Evolutionary conservation across 805 yeast genomes (phyloP).

Genomic region (Cyberlindnera maritima): DNA sequence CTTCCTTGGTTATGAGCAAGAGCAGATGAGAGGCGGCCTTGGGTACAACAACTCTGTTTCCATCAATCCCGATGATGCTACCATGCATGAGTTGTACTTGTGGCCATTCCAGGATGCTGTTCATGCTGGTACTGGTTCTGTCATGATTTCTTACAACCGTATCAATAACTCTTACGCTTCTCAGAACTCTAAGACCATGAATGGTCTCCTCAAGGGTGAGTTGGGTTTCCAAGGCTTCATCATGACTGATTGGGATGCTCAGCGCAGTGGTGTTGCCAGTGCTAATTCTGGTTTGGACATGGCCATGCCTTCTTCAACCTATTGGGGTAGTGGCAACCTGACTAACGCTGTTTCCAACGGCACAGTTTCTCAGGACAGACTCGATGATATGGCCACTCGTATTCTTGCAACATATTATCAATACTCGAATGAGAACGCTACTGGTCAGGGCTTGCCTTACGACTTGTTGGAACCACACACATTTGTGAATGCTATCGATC

Average conservation of each 20-base stretch:
- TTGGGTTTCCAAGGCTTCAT: constrained; percentile 12
- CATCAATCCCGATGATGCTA: constrained; percentile 2
- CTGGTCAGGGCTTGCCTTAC: constrained; percentile 10
- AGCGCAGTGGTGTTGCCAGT: constrained; percentile 5
- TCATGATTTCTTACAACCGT: constrained; percentile 11
- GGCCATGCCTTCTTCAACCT: constrained; percentile 7
- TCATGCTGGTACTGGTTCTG: constrained; percentile 9
- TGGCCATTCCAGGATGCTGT: constrained; percentile 13
- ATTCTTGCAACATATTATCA: constrained; percentile 8
- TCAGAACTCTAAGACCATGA: constrained; percentile 10
- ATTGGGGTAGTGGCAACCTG: constrained; percentile 7
- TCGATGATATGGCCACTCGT: constrained; percentile 9
- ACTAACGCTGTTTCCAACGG: constrained; percentile 4
- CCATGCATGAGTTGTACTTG: constrained; percentile 10
- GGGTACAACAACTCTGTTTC: constrained; percentile 5
- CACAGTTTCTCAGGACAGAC: constrained; percentile 6
- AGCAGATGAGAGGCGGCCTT: constrained; percentile 8
- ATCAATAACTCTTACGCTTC: constrained; percentile 10
- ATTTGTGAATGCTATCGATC: constrained; percentile 6
- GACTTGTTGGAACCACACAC: not conserved
- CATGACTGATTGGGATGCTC: constrained; percentile 8
- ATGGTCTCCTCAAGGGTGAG: constrained; percentile 7
- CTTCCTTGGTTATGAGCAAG: constrained; percentile 12
- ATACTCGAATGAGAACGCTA: constrained; percentile 6
- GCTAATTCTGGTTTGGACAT: constrained; percentile 9